A percentile compares a stretch with the other conserved stretches of the same genome.
These are phyloP conservation scores for Alternaria sp. DNA, from an alignment of 2,329 filamentous ascomycete genomes.

Conservation along the genomic window DNA sequence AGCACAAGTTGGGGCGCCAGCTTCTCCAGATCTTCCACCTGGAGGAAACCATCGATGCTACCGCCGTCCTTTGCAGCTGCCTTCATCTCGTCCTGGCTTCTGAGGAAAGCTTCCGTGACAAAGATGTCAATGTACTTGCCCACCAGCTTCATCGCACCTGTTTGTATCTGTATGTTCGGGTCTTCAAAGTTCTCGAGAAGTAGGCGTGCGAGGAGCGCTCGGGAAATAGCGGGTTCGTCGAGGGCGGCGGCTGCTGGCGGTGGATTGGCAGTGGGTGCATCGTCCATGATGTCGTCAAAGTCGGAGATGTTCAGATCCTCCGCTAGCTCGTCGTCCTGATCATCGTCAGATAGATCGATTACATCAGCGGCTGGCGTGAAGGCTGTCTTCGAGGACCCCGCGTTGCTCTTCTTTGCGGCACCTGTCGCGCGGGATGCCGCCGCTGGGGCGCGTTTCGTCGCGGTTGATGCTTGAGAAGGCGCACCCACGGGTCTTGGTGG, in stretches of 20 bases:
- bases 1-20: conserved; percentile 82
- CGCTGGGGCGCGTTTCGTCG: conserved; percentile 28
- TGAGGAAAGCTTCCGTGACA: conserved; percentile 83
- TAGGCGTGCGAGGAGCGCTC: conserved; percentile 75
- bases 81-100: conserved; percentile 73
- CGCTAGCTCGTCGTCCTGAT: conserved; percentile 28
- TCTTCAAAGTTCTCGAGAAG: conserved; percentile 79
- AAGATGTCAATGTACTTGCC: conserved; percentile 91
- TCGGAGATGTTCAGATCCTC: conserved; percentile 32
- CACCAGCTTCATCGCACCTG: conserved; percentile 66
- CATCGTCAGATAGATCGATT: conserved; percentile 39
- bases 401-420: conserved; percentile 24
- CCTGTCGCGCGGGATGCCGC: conserved; percentile 2
- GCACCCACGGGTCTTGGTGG: conserved; percentile 44
- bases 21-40: conserved; percentile 91
- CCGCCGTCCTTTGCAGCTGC: conserved; percentile 47
- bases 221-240: conserved; percentile 63
- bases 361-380: conserved; percentile 33
- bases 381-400: conserved; percentile 22
- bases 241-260: conserved; percentile 15
- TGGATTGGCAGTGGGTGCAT: conserved; percentile 21
- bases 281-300: conserved; percentile 41
- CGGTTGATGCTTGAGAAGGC: conserved; percentile 24
- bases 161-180: conserved; percentile 42
- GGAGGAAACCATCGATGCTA: conserved; percentile 67